Evolutionary conservation across 805 yeast genomes (phyloP).

Genomic region (Candida peoriensis): DNA sequence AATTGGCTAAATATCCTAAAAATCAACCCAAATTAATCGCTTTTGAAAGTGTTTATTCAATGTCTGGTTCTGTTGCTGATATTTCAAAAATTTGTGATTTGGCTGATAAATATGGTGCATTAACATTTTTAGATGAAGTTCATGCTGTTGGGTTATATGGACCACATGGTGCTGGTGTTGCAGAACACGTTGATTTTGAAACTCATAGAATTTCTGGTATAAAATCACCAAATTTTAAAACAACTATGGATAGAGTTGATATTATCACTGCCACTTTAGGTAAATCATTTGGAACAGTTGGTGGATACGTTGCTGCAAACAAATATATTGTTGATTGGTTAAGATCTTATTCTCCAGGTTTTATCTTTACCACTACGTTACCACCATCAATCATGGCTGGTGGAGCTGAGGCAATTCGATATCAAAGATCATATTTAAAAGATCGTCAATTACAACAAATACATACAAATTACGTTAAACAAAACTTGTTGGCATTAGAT

Average conservation of each 20-base stretch:
- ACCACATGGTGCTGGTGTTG: conserved; percentile 99
- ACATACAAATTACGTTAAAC: conserved; percentile 81
- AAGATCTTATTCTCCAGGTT: conserved; percentile 95
- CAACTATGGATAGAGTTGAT: conserved; percentile 86
- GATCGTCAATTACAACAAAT: conserved; percentile 83
- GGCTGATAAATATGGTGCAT: conserved; percentile 96
- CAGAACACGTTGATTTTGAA: conserved; percentile 91
- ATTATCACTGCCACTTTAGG: conserved; percentile 98
- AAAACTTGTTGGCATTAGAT: conserved; percentile 60
- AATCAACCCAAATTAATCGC: conserved; percentile 94
- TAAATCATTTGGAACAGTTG: conserved; percentile 94
- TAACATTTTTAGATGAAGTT: conserved; percentile 96
- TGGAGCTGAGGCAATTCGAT: conserved; percentile 79
- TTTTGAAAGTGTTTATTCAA: conserved; percentile 94
- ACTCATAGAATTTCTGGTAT: conserved; percentile 69
- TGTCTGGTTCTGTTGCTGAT: conserved; percentile 98
- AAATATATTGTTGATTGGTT: conserved; percentile 86
- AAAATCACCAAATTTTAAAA: conserved; percentile 43
- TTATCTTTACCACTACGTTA: conserved; percentile 91
- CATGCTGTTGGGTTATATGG: conserved; percentile 99
- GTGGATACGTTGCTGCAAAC: conserved; percentile 95
- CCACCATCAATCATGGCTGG: conserved; percentile 99
- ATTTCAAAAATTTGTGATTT: conserved; percentile 88
- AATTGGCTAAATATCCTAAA: conserved; percentile 74
- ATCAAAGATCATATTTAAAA: conserved; percentile 69